These are phyloP conservation scores for Mallotus nudiflorus DNA, from an alignment of 345 rosid species.

Conservation along the genomic window DNA sequence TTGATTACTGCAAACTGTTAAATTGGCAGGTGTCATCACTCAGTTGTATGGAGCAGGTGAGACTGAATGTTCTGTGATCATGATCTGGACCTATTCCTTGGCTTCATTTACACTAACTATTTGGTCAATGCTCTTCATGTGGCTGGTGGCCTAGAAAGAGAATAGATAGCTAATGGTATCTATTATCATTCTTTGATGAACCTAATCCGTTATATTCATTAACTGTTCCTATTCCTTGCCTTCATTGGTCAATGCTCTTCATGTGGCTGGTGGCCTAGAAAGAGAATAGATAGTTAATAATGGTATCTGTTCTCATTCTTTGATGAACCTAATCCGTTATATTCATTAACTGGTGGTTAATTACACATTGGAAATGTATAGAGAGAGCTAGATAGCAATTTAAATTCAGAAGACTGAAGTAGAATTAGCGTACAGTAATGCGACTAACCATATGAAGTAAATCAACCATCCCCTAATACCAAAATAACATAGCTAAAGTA, in stretches of 20 bases:
- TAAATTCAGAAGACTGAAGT: not conserved
- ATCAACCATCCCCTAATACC: not conserved
- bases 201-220: too few relatives aligned
- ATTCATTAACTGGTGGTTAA: conserved; percentile 64
- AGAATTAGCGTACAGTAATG: not conserved
- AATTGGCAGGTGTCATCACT: conserved; percentile 57
- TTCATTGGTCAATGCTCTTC: conserved; percentile 66
- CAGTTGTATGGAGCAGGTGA: conserved; percentile 63
- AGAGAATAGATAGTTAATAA: too few relatives aligned
- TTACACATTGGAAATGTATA: too few relatives aligned
- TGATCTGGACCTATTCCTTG: conserved; percentile 63
- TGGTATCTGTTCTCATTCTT: too few relatives aligned
- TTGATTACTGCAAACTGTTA: too few relatives aligned
- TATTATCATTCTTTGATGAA: too few relatives aligned
- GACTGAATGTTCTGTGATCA: conserved; percentile 64
- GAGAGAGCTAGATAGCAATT: too few relatives aligned
- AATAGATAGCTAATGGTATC: too few relatives aligned
- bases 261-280: conserved; percentile 64
- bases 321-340: too few relatives aligned
- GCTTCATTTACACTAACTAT: conserved; percentile 62
- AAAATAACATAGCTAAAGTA: conserved; percentile 12
- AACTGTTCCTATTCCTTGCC: conserved; percentile 63
- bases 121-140: conserved; percentile 72
- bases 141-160: conserved; percentile 60
- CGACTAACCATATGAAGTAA: not conserved